Conservation (phyloP, 2,329 filamentous ascomycete species). For the Rhynchosporium secalis region DNA sequence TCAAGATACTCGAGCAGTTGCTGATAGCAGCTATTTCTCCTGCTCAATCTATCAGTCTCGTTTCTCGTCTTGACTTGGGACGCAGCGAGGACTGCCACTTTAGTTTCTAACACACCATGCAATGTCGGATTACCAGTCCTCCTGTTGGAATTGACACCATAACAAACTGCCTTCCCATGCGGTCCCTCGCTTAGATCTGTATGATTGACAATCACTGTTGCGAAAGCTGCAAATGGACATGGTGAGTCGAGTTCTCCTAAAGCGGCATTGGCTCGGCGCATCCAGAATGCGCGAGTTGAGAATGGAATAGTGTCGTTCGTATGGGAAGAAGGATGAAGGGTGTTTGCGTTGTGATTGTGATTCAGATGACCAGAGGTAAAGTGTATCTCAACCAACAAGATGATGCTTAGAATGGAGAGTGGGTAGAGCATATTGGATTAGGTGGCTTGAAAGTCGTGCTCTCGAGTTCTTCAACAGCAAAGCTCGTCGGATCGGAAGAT, state of each 20-base stretch:
- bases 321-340: neutral
- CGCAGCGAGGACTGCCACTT: neutral
- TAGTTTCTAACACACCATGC: constrained; percentile 45
- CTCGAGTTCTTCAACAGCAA: neutral
- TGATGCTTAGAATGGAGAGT: constrained; percentile 29
- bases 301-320: constrained; percentile 39
- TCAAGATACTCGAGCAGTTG: constrained; percentile 53
- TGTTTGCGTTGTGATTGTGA: neutral
- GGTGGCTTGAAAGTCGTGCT: neutral
- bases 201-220: constrained; percentile 57
- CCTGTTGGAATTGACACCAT: constrained; percentile 49
- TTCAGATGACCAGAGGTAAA: constrained; percentile 26
- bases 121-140: constrained; percentile 51
- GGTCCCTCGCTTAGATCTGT: constrained; percentile 41
- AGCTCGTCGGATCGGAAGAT: neutral
- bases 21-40: constrained; percentile 56
- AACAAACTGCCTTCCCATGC: constrained; percentile 50
- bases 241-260: constrained; percentile 46
- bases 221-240: constrained; percentile 56
- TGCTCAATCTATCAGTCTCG: constrained; percentile 23
- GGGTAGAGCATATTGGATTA: constrained; percentile 32
- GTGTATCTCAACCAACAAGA: constrained; percentile 30
- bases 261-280: constrained; percentile 50
- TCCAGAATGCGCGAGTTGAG: constrained; percentile 50
- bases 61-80: neutral